Evolutionary conservation across 2,329 filamentous ascomycete genomes (phyloP), one percentile per base, ranked within the genome.

Genomic region (Pseudocercospora musae): DNA sequence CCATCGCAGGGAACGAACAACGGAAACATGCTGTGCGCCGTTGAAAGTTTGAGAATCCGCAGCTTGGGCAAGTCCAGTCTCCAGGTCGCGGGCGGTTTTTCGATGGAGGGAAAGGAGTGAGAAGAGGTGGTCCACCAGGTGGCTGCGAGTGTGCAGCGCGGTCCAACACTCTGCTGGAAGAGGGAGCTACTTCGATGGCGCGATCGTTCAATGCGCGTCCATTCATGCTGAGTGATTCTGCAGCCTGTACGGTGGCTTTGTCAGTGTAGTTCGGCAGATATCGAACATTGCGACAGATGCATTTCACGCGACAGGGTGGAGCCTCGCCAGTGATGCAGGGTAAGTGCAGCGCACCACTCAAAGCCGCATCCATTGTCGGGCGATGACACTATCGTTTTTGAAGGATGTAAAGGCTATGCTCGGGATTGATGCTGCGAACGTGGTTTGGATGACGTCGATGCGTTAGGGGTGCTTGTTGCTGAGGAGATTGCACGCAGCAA

Each of bases 11-110:
- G 87, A 96, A 99, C 0, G 93, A 97, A 83, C 95, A 99, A 71
- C 95, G 90, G 89, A 99, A 99, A 79, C 95, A 99, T 57, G 94
- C 95, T 18, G 95, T 98, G 71, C 95, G 91, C 72, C 95, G 91
- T 80, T 99, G 95, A 83, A 99, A 99, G 84, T 99, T 99, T 73
- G 92, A 97, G 81, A 99, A 99, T 64, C 95, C 95, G 74, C 95
- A 99, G 57, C 93, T 97, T 50, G 95, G 95, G 82, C 95, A 99
- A 63, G 94, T 98, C 95, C 95, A 99, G 79, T 99, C 95, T 76
- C 95, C 95, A 42, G 95, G 95, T 62, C 95, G 90, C 65, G 95
- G 95, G 48, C 95, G 89, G 79, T 99, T 99, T 85, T 99, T 99
- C 80, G 93, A 97, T 0, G 95, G 95, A 57, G 95, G 95, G 83